Evolutionary conservation across 73 alveolate species (phyloP).

Genomic region (Paramecium bursaria): DNA sequence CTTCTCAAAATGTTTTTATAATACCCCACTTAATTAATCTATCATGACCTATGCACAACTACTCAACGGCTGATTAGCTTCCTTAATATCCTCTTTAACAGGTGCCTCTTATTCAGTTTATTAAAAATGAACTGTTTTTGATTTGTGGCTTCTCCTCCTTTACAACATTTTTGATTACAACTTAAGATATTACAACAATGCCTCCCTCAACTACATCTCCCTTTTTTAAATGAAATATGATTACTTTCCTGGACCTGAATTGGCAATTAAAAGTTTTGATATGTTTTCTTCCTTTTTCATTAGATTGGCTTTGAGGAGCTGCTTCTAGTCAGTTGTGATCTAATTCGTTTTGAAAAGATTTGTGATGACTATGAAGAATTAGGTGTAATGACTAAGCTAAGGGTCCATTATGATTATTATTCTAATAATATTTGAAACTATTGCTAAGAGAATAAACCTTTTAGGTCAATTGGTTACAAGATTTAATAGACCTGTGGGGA

Average conservation of each 20-base stretch:
- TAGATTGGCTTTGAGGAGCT: conserved; percentile 12
- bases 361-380: conserved; percentile 53
- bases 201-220: conserved; percentile 36
- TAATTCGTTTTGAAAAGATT: conserved; percentile 30
- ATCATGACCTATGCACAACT: conserved; percentile 46
- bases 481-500: too few relatives aligned
- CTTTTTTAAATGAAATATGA: neutral
- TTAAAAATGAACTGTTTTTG: conserved; percentile 49
- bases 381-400: conserved; percentile 44
- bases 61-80: neutral
- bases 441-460: too few relatives aligned
- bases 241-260: conserved; percentile 59
- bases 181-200: neutral
- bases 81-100: neutral
- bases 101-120: neutral
- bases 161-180: neutral
- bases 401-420: conserved; percentile 64
- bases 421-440: too few relatives aligned
- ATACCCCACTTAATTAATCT: conserved; percentile 25
- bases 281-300: conserved; percentile 33
- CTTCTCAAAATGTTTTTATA: conserved; percentile 28
- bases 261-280: neutral
- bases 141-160: conserved; percentile 34
- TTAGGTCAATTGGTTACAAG: too few relatives aligned
- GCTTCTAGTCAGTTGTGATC: conserved; percentile 55